A percentile compares a stretch with the other conserved stretches of the same genome.
phyloP scores from a whole-genome alignment of 805 yeast species.

The Schwanniomyces yamadae region DNA sequence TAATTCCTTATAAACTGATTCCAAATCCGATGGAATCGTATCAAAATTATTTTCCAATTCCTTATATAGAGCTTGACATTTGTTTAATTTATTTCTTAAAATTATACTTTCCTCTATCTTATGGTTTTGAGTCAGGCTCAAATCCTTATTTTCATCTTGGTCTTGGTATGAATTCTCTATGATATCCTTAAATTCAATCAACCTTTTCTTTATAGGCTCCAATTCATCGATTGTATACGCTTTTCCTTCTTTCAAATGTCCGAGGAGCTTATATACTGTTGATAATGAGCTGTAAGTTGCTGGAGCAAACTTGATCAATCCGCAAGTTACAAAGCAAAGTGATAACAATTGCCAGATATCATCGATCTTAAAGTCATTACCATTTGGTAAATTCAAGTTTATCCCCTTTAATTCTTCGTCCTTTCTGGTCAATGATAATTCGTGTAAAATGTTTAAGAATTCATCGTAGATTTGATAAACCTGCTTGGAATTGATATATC shows the following conservation, averaged over 20 bases:
- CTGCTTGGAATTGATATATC: constrained; percentile 65
- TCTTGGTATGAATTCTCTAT: constrained; percentile 40
- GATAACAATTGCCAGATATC: constrained; percentile 88
- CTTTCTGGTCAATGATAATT: constrained; percentile 53
- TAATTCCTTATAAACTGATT: constrained; percentile 53
- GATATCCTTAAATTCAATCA: constrained; percentile 66
- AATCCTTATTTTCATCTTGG: constrained; percentile 12
- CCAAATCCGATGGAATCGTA: constrained; percentile 40
- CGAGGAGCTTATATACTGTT: constrained; percentile 80
- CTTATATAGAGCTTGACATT: constrained; percentile 58
- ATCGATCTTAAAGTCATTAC: constrained; percentile 74
- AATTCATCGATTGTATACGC: constrained; percentile 85
- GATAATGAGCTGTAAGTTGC: constrained; percentile 89
- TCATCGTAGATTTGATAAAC: constrained; percentile 58
- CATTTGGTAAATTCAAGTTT: constrained; percentile 40
- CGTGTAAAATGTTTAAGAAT: constrained; percentile 54
- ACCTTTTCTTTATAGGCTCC: constrained; percentile 69
- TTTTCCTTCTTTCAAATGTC: constrained; percentile 76
- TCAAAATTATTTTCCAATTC: constrained; percentile 53
- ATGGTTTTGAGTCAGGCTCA: constrained; percentile 27
- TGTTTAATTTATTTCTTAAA: constrained; percentile 62
- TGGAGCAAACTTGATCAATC: constrained; percentile 85
- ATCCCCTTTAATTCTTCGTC: constrained; percentile 41
- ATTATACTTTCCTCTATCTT: constrained; percentile 58
- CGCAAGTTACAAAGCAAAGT: constrained; percentile 87